Evolutionary conservation across 805 yeast species (phyloP).

Genomic region (Starmerella asiatica): DNA sequence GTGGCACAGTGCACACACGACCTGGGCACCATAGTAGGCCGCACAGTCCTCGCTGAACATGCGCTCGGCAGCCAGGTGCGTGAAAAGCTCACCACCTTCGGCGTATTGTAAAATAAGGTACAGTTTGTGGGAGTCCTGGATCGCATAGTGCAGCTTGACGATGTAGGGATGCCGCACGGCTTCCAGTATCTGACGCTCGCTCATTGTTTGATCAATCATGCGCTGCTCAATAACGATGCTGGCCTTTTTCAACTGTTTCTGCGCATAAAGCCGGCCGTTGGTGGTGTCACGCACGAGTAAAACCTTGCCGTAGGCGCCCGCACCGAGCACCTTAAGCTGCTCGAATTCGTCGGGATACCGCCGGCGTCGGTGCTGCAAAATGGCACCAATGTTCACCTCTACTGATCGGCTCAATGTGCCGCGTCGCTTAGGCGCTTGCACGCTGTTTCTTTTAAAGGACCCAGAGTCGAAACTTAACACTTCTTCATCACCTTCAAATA

Average conservation of each 20-base stretch:
- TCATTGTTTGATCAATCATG: conserved; percentile 61
- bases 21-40: conserved; percentile 67
- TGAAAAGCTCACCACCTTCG: conserved; percentile 78
- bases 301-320: conserved; percentile 84
- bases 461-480: too few relatives aligned
- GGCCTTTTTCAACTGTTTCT: conserved; percentile 74
- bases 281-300: conserved; percentile 52
- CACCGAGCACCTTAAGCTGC: conserved; percentile 64
- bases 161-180: conserved; percentile 68
- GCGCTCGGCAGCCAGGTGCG: conserved; percentile 40
- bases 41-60: conserved; percentile 49
- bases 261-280: conserved; percentile 62
- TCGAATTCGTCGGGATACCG: conserved; percentile 42
- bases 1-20: conserved; percentile 63
- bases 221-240: conserved; percentile 48
- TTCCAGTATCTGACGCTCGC: conserved; percentile 61
- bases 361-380: conserved; percentile 15
- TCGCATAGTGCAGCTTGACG: conserved; percentile 67
- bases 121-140: conserved; percentile 66
- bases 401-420: conserved; percentile 27
- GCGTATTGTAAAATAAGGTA: conserved; percentile 68
- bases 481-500: neutral
- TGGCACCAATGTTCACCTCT: conserved; percentile 36
- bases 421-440: conserved; percentile 12
- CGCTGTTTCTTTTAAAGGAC: neutral